Evolutionary conservation across 441 rosid genomes (phyloP), one percentile per base, ranked within the genome.

Genomic region (Gossypium trilobum): DNA sequence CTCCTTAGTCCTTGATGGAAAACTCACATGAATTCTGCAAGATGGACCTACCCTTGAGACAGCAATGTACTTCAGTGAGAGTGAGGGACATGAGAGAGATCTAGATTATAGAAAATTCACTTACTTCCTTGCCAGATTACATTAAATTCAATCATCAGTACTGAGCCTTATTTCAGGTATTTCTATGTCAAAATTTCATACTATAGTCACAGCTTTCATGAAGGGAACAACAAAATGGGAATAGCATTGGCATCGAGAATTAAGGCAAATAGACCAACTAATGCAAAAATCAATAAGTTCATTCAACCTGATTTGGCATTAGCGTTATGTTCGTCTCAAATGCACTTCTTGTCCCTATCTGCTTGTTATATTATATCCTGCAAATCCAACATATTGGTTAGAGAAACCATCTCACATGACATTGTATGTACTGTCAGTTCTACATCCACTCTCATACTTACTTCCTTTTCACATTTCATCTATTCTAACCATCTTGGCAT

Each of bases 1-100:
- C 63, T 85, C 96, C 20, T 77, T 80, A 48, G 94, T 88, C 73
- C 89, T 91, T 61, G 73, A 33, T 57, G 88, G 92, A 39, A 74
- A 79, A 70, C 78, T 89, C 58, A 88, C 88, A 33, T 89, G 81
- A 88, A 78, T 3, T 55, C 6, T 19, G 50, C 54, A 36, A 13
- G 63, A 4, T 4, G 14, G 48, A 31, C 5, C 57, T 70, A 39
- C 19, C 33, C 5, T 56, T 56, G 61, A n/a, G 9, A 36, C 1
- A 39, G 5, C n/a, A 4, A 4, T 27, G 4, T 58, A 22, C 63
- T 25, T 25, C 8, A 1, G 63, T 58, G 8, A 74, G 63, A 25
- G 19, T 25, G 36, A 55, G 13, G 46, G 19, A 4, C 25, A 54
- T 11, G 23, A 56, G 55, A 17, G n/a, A 9, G 50, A 50, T 5